Percentiles rank a stretch among this genome's conserved stretches.
phyloP scores from a whole-genome alignment of 345 rosid genomes.

The Leavenworthia alabamica region DNA sequence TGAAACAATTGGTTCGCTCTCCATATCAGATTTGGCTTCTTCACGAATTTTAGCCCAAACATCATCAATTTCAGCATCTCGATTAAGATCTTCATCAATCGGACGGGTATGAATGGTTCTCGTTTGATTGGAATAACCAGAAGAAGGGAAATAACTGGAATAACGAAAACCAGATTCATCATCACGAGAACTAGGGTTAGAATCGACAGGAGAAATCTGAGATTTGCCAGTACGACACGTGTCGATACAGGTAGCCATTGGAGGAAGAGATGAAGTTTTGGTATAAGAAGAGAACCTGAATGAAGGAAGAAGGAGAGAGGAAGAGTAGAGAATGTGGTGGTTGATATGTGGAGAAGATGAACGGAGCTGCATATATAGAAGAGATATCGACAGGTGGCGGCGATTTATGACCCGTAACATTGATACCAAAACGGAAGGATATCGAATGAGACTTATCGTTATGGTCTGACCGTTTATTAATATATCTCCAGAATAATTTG shows the following conservation, averaged over 20 bases:
- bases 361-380: neutral
- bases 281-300: slow-evolving; percentile 1
- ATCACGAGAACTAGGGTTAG: slow-evolving; percentile 29
- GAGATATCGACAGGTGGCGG: neutral
- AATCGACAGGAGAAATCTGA: slow-evolving; percentile 45
- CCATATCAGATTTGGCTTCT: slow-evolving; percentile 59
- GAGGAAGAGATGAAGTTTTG: slow-evolving; percentile 2
- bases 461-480: too few relatives aligned
- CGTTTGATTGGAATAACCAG: slow-evolving; percentile 35
- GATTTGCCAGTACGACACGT: slow-evolving; percentile 38
- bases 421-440: too few relatives aligned
- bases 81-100: slow-evolving; percentile 12
- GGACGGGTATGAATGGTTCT: slow-evolving; percentile 33
- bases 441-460: too few relatives aligned
- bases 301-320: slow-evolving; percentile 17
- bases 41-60: slow-evolving; percentile 58
- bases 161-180: slow-evolving; percentile 36
- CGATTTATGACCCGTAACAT: too few relatives aligned
- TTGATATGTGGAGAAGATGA: neutral
- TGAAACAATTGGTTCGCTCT: slow-evolving; percentile 61
- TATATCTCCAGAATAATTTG: too few relatives aligned
- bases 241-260: slow-evolving; percentile 78
- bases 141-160: slow-evolving; percentile 38
- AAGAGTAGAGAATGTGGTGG: slow-evolving; percentile 2
- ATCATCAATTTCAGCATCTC: slow-evolving; percentile 28